A percentile compares a stretch with the other conserved stretches of the same genome.
Evolutionary conservation across 768 basidiomycete species (phyloP).

Genomic region (Lepiota brunneoincarnata): DNA sequence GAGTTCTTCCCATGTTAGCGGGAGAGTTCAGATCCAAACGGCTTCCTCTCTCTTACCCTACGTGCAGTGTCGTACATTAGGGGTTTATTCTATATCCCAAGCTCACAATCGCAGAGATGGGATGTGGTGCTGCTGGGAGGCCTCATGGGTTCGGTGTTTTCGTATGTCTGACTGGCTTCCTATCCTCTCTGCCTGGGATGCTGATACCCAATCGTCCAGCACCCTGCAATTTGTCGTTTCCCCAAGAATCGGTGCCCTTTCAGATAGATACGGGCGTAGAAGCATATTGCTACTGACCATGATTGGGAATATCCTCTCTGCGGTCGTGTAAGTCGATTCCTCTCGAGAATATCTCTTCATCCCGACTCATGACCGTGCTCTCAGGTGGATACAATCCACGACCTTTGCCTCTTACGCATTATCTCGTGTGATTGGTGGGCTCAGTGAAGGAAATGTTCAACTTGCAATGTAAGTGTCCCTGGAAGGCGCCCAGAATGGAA

Average conservation of each 20-base stretch:
- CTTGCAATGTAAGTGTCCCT: conserved; percentile 73
- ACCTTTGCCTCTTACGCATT: conserved; percentile 88
- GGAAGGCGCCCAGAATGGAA: background rate
- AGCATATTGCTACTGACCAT: conserved; percentile 81
- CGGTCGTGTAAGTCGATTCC: conserved; percentile 60
- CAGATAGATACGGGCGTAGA: conserved; percentile 89
- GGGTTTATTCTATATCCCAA: conserved; percentile 58
- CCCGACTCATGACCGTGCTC: background rate
- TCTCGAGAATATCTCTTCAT: background rate
- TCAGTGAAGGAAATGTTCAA: conserved; percentile 98
- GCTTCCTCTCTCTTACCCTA: conserved; percentile 74
- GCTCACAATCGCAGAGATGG: conserved; percentile 73
- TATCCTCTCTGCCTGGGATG: conserved; percentile 19
- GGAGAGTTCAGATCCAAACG: conserved; percentile 66
- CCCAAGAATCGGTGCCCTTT: conserved; percentile 77
- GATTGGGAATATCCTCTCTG: conserved; percentile 93
- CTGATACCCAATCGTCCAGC: conserved; percentile 38
- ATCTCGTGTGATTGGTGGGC: conserved; percentile 86
- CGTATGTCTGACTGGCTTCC: conserved; percentile 47
- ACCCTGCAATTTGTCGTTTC: conserved; percentile 83
- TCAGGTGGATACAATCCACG: conserved; percentile 87
- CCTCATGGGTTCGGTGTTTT: conserved; percentile 91
- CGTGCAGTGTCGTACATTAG: conserved; percentile 64
- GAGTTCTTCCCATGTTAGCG: conserved; percentile 40
- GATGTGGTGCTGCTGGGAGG: conserved; percentile 93